phyloP scores from a whole-genome alignment of 2,329 filamentous ascomycete species.

The Knoxdaviesia capensis region DNA sequence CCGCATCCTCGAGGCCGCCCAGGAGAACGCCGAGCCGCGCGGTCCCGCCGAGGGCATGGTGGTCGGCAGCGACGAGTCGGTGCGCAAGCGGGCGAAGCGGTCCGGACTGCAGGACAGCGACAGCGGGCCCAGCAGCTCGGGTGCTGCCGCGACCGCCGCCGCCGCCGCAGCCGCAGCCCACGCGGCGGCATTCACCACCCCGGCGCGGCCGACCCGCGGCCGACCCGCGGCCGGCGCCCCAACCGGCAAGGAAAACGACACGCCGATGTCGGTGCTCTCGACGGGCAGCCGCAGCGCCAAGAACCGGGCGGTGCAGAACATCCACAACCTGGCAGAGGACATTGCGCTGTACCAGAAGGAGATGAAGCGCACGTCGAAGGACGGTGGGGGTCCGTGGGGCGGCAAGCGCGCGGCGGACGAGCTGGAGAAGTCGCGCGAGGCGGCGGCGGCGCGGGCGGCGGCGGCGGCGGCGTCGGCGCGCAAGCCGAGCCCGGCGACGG shows the following conservation, averaged over 20 bases:
- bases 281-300: slow-evolving; percentile 76
- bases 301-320: slow-evolving; percentile 53
- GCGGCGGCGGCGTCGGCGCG: slow-evolving; percentile 4
- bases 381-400: slow-evolving; percentile 31
- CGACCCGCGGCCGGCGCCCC: not conserved
- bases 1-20: slow-evolving; percentile 26
- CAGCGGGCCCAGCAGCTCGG: too few species aligned
- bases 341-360: slow-evolving; percentile 87
- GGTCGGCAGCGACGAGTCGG: slow-evolving; percentile 16
- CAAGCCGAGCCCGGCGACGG: slow-evolving; percentile 16
- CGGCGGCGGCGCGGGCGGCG: slow-evolving; percentile 5
- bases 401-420: slow-evolving; percentile 41
- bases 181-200: slow-evolving; percentile 18
- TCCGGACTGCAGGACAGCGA: not conserved
- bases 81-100: slow-evolving; percentile 9
- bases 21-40: slow-evolving; percentile 27
- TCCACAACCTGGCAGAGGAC: slow-evolving; percentile 64
- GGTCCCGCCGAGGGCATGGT: slow-evolving; percentile 26
- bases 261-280: slow-evolving; percentile 39
- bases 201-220: slow-evolving; percentile 6
- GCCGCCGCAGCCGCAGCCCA: too few species aligned
- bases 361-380: slow-evolving; percentile 48
- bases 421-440: slow-evolving; percentile 23
- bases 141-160: too few species aligned
- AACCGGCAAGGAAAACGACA: slow-evolving; percentile 22